A percentile compares a stretch with the other conserved stretches of the same genome.
phyloP scores from a whole-genome alignment of 306 rosid genomes.

The Phaseolus lunatus region DNA sequence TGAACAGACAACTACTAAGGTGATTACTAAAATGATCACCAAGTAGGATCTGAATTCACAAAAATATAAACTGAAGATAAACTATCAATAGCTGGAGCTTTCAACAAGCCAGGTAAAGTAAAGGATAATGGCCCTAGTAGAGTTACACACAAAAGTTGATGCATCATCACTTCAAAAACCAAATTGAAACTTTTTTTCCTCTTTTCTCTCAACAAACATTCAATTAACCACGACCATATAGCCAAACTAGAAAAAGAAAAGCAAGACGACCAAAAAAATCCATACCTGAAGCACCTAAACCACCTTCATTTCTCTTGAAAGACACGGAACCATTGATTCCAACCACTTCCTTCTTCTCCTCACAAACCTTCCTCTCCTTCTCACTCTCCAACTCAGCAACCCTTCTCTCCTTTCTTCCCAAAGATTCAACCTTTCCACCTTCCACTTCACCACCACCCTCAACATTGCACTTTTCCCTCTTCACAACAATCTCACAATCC shows the following conservation, averaged over 20 bases:
- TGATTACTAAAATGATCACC: background rate
- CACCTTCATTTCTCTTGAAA: background rate
- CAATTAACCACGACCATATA: background rate
- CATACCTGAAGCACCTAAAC: constrained; percentile 38
- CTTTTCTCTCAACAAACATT: background rate
- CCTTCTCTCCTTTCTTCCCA: background rate
- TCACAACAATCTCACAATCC: background rate
- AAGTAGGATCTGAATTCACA: background rate
- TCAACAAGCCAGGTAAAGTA: too few species aligned
- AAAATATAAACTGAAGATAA: constrained; percentile 26
- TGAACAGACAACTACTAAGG: background rate
- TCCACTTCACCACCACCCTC: background rate
- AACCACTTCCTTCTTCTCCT: background rate
- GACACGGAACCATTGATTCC: background rate
- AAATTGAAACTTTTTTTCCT: background rate
- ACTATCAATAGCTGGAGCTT: too few species aligned
- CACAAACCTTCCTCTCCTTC: background rate
- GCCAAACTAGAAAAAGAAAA: background rate
- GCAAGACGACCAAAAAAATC: background rate
- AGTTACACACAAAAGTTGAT: too few species aligned
- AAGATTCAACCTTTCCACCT: background rate
- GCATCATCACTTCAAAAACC: constrained; percentile 1
- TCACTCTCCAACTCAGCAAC: background rate
- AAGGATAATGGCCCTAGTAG: too few species aligned
- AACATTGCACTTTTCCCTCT: background rate